These are phyloP conservation scores for Dillenia suffruticosa DNA, from an alignment of 164 flowering plant species.

Conservation along the genomic window DNA sequence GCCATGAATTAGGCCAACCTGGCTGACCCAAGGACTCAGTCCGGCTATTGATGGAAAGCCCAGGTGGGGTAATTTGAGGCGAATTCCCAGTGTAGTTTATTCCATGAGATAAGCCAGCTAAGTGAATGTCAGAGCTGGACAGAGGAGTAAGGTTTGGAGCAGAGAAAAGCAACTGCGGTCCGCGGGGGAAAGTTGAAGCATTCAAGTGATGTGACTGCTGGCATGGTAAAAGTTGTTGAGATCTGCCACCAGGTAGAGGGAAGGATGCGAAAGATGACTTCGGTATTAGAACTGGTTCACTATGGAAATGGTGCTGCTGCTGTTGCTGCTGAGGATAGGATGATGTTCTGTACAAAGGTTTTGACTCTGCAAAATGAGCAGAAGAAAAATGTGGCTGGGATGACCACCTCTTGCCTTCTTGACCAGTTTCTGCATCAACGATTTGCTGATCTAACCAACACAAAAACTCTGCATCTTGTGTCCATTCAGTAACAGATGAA, in stretches of 20 bases:
- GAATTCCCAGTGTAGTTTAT: slow-evolving; percentile 46
- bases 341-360: slow-evolving; percentile 74
- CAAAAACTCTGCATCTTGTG: slow-evolving; percentile 48
- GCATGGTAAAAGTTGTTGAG: slow-evolving; percentile 52
- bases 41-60: slow-evolving; percentile 37
- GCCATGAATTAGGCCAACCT: slow-evolving; percentile 40
- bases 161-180: slow-evolving; percentile 46
- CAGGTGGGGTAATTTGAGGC: slow-evolving; percentile 40
- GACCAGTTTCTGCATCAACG: slow-evolving; percentile 33
- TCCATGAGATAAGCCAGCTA: slow-evolving; percentile 57
- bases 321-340: slow-evolving; percentile 64
- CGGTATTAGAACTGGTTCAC: slow-evolving; percentile 62
- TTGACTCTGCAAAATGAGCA: slow-evolving; percentile 32
- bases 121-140: slow-evolving; percentile 47
- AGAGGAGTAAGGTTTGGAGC: slow-evolving; percentile 51
- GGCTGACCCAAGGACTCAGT: slow-evolving; percentile 58
- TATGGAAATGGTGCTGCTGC: slow-evolving; percentile 41
- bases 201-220: slow-evolving; percentile 37
- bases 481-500: slow-evolving; percentile 71
- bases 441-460: slow-evolving; percentile 58
- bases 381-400: slow-evolving; percentile 59
- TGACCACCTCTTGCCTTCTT: slow-evolving; percentile 67
- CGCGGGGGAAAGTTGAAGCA: slow-evolving; percentile 35
- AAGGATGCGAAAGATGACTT: slow-evolving; percentile 65
- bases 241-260: slow-evolving; percentile 72